Evolutionary conservation across 345 rosid genomes (phyloP).

Genomic region (Firmiana major): DNA sequence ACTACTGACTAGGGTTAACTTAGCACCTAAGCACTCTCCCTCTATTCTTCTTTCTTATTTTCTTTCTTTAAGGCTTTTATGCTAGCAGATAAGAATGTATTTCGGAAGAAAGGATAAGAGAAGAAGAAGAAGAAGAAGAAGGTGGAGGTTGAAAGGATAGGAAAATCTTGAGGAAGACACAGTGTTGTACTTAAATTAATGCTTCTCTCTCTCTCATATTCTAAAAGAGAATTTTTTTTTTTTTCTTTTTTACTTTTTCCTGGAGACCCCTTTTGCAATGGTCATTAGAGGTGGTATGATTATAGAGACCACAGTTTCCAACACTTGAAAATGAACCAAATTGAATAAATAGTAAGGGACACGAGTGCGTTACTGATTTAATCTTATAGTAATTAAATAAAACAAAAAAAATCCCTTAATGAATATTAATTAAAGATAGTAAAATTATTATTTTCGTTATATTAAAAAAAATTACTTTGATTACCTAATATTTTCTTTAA

Average conservation of each 20-base stretch:
- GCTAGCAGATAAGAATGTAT: constrained; percentile 12
- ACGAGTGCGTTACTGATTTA: constrained; percentile 42
- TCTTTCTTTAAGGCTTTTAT: constrained; percentile 27
- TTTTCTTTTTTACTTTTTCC: constrained; percentile 5
- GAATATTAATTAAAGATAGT: no score
- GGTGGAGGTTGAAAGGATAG: constrained; percentile 40
- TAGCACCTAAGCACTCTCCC: constrained; percentile 12
- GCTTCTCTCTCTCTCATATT: not conserved
- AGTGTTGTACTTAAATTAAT: constrained; percentile 28
- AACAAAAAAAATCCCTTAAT: no score
- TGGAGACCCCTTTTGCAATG: constrained; percentile 21
- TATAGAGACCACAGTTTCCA: constrained; percentile 30
- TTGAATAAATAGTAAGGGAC: constrained; percentile 27
- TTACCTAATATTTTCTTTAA: not conserved
- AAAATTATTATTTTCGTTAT: no score
- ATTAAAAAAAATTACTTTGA: no score
- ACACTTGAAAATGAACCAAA: constrained; percentile 17
- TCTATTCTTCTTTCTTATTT: constrained; percentile 17
- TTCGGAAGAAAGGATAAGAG: constrained; percentile 17
- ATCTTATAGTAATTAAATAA: not conserved
- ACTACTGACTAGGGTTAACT: constrained; percentile 18
- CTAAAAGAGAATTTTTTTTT: constrained; percentile 9
- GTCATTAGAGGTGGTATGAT: constrained; percentile 34
- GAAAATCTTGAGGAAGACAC: constrained; percentile 32
- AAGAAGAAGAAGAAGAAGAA: constrained; percentile 18